A percentile compares a stretch with the other conserved stretches of the same genome.
Evolutionary conservation across 139 green algal genomes (phyloP).

Genomic region (Chlorella sp.): DNA sequence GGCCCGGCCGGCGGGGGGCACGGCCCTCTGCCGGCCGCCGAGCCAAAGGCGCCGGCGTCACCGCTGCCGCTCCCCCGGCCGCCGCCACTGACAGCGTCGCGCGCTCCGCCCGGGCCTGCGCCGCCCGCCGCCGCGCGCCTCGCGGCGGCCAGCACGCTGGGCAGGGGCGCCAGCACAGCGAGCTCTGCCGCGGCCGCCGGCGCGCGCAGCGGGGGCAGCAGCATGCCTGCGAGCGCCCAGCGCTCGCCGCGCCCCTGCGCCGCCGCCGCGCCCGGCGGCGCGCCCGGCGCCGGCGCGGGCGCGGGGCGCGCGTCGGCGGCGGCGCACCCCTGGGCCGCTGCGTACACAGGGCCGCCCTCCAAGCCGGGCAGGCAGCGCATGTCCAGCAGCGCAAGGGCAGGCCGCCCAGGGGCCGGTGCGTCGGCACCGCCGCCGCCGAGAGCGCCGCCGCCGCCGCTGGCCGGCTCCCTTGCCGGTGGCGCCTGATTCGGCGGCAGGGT

Average conservation of each 20-base stretch:
- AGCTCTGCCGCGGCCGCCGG: conserved; percentile 47
- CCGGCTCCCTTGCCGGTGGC: background rate
- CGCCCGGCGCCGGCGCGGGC: no score
- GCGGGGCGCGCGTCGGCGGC: no score
- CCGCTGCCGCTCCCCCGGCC: background rate
- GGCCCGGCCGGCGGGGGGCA: no score
- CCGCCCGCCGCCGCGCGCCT: no score
- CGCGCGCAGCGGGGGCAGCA: conserved; percentile 49
- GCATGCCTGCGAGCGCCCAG: conserved; percentile 42
- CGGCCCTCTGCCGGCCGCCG: no score
- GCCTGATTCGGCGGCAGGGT: background rate
- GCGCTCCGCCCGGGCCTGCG: no score
- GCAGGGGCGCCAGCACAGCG: conserved; percentile 1
- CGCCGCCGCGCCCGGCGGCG: no score
- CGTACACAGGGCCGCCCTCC: conserved; percentile 60
- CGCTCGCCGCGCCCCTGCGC: background rate
- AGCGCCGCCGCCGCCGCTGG: background rate
- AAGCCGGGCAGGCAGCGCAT: conserved; percentile 64
- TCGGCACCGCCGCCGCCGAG: background rate
- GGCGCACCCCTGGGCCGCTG: background rate
- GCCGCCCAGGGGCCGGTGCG: background rate
- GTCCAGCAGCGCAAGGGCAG: conserved; percentile 53
- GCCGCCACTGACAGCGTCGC: no score
- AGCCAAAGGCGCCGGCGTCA: background rate
- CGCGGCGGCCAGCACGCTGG: no score